Percentiles rank a stretch among this genome's conserved stretches.
Evolutionary conservation across 345 rosid species (phyloP).

Genomic region (Linum tenue): DNA sequence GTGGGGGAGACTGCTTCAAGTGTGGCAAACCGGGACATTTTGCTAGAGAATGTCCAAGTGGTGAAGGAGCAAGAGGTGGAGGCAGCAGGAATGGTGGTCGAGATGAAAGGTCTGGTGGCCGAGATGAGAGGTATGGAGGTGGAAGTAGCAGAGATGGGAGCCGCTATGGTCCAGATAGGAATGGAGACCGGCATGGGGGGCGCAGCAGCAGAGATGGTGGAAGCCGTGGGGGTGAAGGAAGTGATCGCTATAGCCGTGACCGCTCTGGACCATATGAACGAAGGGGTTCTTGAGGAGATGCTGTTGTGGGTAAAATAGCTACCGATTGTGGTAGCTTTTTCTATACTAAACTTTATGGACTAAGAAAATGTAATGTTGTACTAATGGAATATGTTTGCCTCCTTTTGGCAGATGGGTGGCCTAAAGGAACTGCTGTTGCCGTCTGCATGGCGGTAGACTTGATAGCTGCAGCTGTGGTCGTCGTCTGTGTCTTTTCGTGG

Average conservation of each 20-base stretch:
- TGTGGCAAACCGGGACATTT: conserved; percentile 97
- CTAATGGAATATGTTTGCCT: conserved; percentile 1
- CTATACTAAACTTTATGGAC: conserved; percentile 9
- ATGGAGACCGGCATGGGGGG: conserved; percentile 66
- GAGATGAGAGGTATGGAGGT: conserved; percentile 26
- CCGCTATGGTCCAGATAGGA: conserved; percentile 78
- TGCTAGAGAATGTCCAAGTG: conserved; percentile 83
- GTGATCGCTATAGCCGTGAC: conserved; percentile 69
- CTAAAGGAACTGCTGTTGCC: conserved; percentile 21
- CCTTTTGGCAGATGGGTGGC: conserved; percentile 20
- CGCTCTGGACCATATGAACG: conserved; percentile 74
- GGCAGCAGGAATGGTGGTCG: conserved; percentile 39
- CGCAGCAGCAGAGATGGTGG: conserved; percentile 58
- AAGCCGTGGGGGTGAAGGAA: conserved; percentile 56
- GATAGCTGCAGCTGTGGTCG: conserved; percentile 17
- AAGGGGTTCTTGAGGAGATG: conserved; percentile 45
- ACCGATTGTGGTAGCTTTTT: conserved; percentile 18
- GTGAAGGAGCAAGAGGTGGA: conserved; percentile 45
- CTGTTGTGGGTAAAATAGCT: conserved; percentile 31
- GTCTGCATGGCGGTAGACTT: conserved; percentile 22
- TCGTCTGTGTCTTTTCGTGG: conserved; percentile 25
- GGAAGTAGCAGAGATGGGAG: conserved; percentile 44
- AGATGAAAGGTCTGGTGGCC: conserved; percentile 32
- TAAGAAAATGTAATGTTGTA: conserved; percentile 6
- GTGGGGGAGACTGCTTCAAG: conserved; percentile 84